phyloP scores from a whole-genome alignment of 495 filamentous ascomycete species.

The Penicillium soppii region DNA sequence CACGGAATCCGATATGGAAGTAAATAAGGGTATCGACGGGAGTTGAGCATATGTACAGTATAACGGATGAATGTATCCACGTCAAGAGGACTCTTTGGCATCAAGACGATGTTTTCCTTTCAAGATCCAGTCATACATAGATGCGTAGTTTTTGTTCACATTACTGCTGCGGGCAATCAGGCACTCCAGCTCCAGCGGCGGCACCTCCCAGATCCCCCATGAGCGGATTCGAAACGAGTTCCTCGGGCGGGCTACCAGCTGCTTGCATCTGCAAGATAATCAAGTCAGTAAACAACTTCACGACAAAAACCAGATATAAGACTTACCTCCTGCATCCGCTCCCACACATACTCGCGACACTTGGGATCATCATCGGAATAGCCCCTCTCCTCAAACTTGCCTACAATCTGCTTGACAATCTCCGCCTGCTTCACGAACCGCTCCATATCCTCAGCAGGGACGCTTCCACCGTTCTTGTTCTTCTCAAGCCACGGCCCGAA shows the following conservation, averaged over 20 bases:
- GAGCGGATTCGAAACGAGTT: slow-evolving; percentile 77
- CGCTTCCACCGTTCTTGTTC: slow-evolving; percentile 62
- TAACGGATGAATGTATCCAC: slow-evolving; percentile 16
- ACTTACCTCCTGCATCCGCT: slow-evolving; percentile 93
- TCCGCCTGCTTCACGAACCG: slow-evolving; percentile 78
- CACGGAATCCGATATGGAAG: slow-evolving; percentile 7
- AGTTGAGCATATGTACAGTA: slow-evolving; percentile 26
- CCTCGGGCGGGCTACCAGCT: slow-evolving; percentile 81
- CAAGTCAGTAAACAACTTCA: slow-evolving; percentile 8
- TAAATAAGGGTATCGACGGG: slow-evolving; percentile 30
- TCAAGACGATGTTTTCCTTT: not conserved
- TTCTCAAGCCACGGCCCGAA: slow-evolving; percentile 85
- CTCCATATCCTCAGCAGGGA: slow-evolving; percentile 66
- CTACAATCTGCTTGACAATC: slow-evolving; percentile 84
- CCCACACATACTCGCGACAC: slow-evolving; percentile 90
- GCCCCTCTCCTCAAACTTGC: slow-evolving; percentile 73
- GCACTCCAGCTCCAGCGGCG: slow-evolving; percentile 24
- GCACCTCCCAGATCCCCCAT: slow-evolving; percentile 35
- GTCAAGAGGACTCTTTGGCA: not conserved
- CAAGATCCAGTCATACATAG: not conserved
- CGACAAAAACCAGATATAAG: slow-evolving; percentile 5
- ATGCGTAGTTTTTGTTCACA: no score
- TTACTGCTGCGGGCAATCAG: slow-evolving; percentile 45
- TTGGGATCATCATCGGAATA: slow-evolving; percentile 79
- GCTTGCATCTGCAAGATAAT: slow-evolving; percentile 77